Evolutionary conservation across 2,329 filamentous ascomycete species (phyloP).

Genomic region (Macrophomina phaseolina): DNA sequence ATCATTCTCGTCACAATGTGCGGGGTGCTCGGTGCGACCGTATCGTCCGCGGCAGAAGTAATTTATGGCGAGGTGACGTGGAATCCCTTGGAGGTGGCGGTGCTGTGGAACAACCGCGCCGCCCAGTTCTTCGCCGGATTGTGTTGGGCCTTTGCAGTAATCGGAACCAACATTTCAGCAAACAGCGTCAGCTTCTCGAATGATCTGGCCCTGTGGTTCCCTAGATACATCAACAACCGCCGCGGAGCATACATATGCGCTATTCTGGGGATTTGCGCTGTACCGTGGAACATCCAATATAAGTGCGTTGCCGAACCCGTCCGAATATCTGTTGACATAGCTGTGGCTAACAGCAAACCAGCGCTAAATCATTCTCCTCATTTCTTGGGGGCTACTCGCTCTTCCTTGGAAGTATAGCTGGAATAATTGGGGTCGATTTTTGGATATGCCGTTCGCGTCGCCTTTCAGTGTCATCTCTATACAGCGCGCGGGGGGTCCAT

Average conservation of each 20-base stretch:
- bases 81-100: constrained; percentile 35
- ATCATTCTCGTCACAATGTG: constrained; percentile 20
- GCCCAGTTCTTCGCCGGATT: constrained; percentile 25
- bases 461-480: constrained; percentile 36
- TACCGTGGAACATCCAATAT: constrained; percentile 24
- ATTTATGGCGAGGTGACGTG: constrained; percentile 30
- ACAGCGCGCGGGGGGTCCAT: constrained; percentile 37
- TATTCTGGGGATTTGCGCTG: constrained; percentile 40
- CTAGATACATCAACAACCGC: constrained; percentile 30
- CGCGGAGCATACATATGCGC: constrained; percentile 44
- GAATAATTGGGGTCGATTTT: constrained; percentile 35
- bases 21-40: constrained; percentile 22
- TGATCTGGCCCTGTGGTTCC: constrained; percentile 27
- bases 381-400: constrained; percentile 40
- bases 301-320: constrained; percentile 1
- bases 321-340: constrained; percentile 35
- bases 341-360: constrained; percentile 13
- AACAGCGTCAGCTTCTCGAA: constrained; percentile 27
- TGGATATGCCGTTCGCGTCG: constrained; percentile 35
- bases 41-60: constrained; percentile 26
- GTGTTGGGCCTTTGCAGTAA: constrained; percentile 27
- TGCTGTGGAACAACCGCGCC: constrained; percentile 28
- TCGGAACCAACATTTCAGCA: constrained; percentile 31
- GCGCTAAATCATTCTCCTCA: constrained; percentile 39
- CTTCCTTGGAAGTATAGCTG: constrained; percentile 37